These are phyloP conservation scores for Penicillium brasilianum DNA, from an alignment of 2,329 filamentous ascomycete species.

Conservation along the genomic window DNA sequence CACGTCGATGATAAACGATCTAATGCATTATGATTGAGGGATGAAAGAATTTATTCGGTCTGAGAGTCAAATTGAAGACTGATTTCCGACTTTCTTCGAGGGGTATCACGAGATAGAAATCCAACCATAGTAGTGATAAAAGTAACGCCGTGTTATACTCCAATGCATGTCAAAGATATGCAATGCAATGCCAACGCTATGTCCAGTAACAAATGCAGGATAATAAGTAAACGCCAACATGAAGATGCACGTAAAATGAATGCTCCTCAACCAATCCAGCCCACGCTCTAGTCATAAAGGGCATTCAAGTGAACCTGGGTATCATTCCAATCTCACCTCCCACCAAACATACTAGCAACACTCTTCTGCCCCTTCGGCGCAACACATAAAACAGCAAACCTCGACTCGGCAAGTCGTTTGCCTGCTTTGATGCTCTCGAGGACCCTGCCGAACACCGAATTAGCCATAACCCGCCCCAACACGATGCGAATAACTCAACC, in stretches of 20 bases:
- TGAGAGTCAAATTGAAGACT: not conserved
- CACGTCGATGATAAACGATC: conserved; percentile 26
- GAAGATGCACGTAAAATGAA: not conserved
- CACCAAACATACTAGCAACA: conserved; percentile 61
- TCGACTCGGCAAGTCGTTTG: conserved; percentile 74
- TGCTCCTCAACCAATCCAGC: not conserved
- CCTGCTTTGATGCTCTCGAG: conserved; percentile 81
- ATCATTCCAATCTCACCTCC: not conserved
- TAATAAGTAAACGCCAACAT: not conserved
- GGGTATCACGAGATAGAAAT: not conserved
- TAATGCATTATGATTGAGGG: conserved; percentile 25
- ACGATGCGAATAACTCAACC: not conserved
- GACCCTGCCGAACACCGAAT: conserved; percentile 61
- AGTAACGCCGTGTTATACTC: not conserved
- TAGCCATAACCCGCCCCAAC: conserved; percentile 9
- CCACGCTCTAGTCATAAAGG: not conserved
- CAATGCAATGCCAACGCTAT: conserved; percentile 10
- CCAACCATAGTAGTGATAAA: not conserved
- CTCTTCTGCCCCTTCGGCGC: conserved; percentile 67
- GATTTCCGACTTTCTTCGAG: not conserved
- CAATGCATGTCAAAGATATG: not conserved
- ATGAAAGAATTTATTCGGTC: conserved; percentile 9
- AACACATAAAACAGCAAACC: conserved; percentile 69
- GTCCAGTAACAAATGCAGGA: not conserved
- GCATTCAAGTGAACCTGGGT: not conserved